Evolutionary conservation across 371 early-diverging fungal genomes (phyloP), one percentile per base, ranked within the genome.

Genomic region (Lichtheimia ornata): DNA sequence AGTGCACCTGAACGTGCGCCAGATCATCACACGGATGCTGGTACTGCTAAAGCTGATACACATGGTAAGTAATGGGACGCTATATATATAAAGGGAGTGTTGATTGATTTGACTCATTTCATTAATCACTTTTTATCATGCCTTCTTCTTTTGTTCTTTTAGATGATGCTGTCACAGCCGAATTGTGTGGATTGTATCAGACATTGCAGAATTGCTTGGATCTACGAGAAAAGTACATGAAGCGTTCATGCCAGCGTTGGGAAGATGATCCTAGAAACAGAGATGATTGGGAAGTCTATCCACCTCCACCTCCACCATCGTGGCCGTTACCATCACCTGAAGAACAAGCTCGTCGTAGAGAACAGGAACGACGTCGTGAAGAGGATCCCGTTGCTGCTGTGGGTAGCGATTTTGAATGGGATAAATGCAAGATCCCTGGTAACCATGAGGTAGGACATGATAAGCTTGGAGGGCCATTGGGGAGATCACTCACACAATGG

Each of bases 221-320:
- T 42, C 69, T 97, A 41, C 88, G 98, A 50, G 85, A 88, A 65
- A 92, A 92, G 71, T 97, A 97, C 82, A 94, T 97, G 86, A 59
- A 59, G 54, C 65, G 74, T 2, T 90, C 91, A 4, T 72, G 84
- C n/a, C 97, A 97, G 72, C 78, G 85, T 30, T 77, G 87, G 13
- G 79, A 82, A 11, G 97, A 95, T 64, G 94, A 96, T 71, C 97
- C 97, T 22, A 90, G 89, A 52, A 93, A 96, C 72, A 57, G 62
- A 4, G 82, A 81, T 12, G 85, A 79, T 15, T 98, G 96, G 95
- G 74, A 81, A 4, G 91, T 97, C 45, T 96, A 97, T 68, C 98
- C 98, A 40, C 83, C 87, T 0, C 92, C 96, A 4, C 96, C 96
- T 0, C 82, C 81, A 4, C 91, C 91, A 4, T 80, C 87, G 1